Base-by-base conservation (phyloP, 176 grass and related monocot genomes). In the Phragmites australis region DNA sequence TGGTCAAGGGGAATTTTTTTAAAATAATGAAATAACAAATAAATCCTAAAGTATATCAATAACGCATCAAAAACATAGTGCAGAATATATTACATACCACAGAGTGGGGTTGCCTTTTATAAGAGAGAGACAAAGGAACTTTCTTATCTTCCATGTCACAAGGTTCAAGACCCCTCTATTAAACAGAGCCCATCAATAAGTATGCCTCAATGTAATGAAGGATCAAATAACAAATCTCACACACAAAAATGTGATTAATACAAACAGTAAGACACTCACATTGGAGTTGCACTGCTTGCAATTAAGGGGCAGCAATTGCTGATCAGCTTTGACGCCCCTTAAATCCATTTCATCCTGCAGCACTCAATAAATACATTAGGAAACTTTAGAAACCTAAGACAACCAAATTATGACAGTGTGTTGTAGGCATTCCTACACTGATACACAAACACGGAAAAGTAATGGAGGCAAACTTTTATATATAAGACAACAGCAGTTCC, bases 51-150 rank as follows among this genome's bases (percentile, higher is more conserved):
- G 40, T 3, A 81, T 81, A 52, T 40, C 37, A 46, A 51, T 70
- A 23, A 23, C 0, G 1, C 71, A 65, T 47, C 23, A 57, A 76
- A 21, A 75, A 58, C 16, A 32, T 72, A 72, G 22, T 6, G 26
- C 13, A 32, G 70, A 81, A 74, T 18, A 85, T 17, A 72, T 42
- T 78, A 26, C 80, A 56, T 89, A 89, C 87, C 87, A 85, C 87
- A 56, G 41, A 72, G 18, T 85, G 72, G 13, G 77, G 73, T 58
- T 81, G 71, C 13, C 56, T 85, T 67, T 39, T 56, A 48, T 32
- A 40, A 70, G 71, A 76, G 48, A 65, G 48, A 2, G 77, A 45
- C 0, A 77, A 57, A n/a, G 71, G 27, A 81, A 77, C n/a, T 34
- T 75, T 82, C 3, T 69, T 85, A 39, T 37, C 65, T 54, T 81